Base-by-base conservation (phyloP, 1,284 basidiomycete genomes). In the Rhodotorula sp. region DNA sequence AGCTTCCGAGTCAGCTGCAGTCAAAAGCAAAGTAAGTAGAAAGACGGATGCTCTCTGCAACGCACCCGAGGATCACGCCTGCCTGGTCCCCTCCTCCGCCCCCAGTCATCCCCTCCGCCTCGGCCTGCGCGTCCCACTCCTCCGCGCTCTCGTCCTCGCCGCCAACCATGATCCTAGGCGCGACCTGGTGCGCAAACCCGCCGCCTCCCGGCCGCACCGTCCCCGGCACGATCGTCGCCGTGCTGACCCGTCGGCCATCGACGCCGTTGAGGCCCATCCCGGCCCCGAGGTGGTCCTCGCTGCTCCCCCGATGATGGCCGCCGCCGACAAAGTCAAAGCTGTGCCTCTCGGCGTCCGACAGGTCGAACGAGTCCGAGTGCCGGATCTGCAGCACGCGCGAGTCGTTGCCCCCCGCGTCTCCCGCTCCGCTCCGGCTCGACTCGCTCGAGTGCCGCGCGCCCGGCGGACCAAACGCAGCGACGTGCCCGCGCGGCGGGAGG, bases 41-140 rank as follows among this genome's bases (percentile, higher is more conserved):
- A 19, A 58, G 21, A 44, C 10, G 8, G 34, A 34, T 34, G 34
- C 34, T 34, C 5, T 5, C 34, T 34, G 34, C 5, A 34, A 55
- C 67, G 49, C 42, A 70, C 71, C 80, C 80, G 66, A 96, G 83
- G 68, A 96, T 93, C 46, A 92, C 89, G n/a, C 93, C 93, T 1
- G 92, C 91, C 80, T 93, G 92, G 41, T 88, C 86, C 62, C 89
- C 90, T 62, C 91, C 84, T 3, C 48, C 42, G n/a, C 44, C 65
- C 12, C 10, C 21, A 2, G 41, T 62, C 23, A 23, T 34, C 1
- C 61, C 41, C 14, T 62, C 61, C 4, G 54, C 50, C 4, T 27
- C 49, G 17, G 53, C 60, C 27, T 68, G 64, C 16, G 48, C 56
- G 21, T 70, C 61, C 54, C 60, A 61, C 13, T 69, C 68, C 13